Base-by-base conservation (phyloP, 83 land plant genomes). In the Picea abies region DNA sequence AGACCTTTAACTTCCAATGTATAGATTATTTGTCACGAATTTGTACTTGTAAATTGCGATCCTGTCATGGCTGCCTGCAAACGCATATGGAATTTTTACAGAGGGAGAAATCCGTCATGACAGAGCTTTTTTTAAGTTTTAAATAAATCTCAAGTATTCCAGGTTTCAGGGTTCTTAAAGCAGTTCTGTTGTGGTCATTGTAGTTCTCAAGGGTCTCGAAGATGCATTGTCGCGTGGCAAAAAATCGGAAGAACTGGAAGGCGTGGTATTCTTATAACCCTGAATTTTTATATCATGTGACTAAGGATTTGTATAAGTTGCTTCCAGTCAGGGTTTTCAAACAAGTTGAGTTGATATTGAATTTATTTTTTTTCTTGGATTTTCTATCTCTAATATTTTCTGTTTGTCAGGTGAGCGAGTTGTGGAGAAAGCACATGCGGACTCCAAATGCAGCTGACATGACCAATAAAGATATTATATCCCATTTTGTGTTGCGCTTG, bases 371-470 rank as follows among this genome's bases (percentile, higher is more conserved):
- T 29, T 0, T 29, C 29, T 29, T 29, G 0, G 29, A 29, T 29
- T 29, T 29, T 29, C 29, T 29, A 29, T 29, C 29, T 25, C 82
- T 19, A 29, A 66, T 79, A 39, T 85, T 65, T 26, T 44, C 16
- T 60, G 25, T 65, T 44, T 16, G 14, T 32, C 47, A 96, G 97
- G 94, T 88, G 65, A 79, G 22, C 4, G 95, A 92, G 49, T 84
- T 97, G n/a, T 96, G 94, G 98, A 92, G 84, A 73, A 87, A 85
- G 72, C 81, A 97, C 86, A 97, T 97, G 99, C 94, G 93, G 60
- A 93, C 91, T 81, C 85, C 85, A 70, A 78, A 85, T 52, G 84
- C 91, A 56, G 69, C 91, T 10, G 90, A 92, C 76, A 64, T 65
- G 20, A 78, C 65, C 73, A 86, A 91, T 64, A 96, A 94, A 90